Evolutionary conservation across 306 rosid genomes (phyloP), one percentile per base, ranked within the genome.

Genomic region (Castanospermum australe): DNA sequence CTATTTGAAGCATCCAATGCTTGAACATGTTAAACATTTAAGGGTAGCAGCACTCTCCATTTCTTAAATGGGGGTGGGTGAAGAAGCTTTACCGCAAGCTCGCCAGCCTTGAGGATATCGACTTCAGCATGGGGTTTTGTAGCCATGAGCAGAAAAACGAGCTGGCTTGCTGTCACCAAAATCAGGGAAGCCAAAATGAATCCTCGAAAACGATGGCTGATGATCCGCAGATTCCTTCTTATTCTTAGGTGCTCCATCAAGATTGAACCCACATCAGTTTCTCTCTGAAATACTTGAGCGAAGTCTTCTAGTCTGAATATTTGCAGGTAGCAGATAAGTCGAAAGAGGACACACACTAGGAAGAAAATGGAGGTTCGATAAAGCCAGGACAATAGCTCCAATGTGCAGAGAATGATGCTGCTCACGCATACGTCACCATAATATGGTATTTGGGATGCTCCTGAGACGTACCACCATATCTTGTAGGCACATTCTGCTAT

Each of bases 401-500:
- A 57, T 36, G 85, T 52, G 78, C 86, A 75, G 11, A 87, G 0
- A 61, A 80, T 69, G 65, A 77, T 86, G 91, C 79, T 70, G 75
- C 98, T 89, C 14, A 81, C 0, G 50, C 87, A 90, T 42, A 70
- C 64, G 63, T 90, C 78, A 13, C 95, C 97, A 57, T 87, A 90
- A 82, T 90, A 68, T 47, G 99, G 98, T 44, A 92, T 72, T 35
- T 89, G 51, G 1, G 84, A 57, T 48, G 83, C 81, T 81, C 98
- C 99, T 44, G 99, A 86, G 42, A 76, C 36, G 38, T 85, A 95
- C 98, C 98, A 95, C 98, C 99, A 95, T 54, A 95, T 81, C 80
- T 92, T 95, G 89, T 95, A 95, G 10, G 50, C 91, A 81, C 87
- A 77, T 77, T 88, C 92, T 2, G 86, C 90, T 60, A 78, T 25